Base-by-base conservation (phyloP, 2,329 filamentous ascomycete species). In the Arthrinium puccinioides region DNA sequence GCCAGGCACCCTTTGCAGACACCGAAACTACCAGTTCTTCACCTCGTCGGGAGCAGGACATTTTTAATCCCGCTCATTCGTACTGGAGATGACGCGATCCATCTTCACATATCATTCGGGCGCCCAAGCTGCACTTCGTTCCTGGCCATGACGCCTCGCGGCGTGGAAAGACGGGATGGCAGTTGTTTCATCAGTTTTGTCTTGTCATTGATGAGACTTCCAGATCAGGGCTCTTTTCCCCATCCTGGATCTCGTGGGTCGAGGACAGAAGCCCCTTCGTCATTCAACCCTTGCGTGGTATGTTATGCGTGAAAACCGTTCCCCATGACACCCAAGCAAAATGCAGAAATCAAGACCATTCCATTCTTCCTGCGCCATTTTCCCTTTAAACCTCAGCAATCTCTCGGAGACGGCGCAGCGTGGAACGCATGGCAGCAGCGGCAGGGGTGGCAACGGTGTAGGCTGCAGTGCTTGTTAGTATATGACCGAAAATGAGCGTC, bases 331-430 rank as follows among this genome's bases (percentile, higher is more conserved):
- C 50, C 50, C 45, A 54, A 53, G 46, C 50, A 46, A 54, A 54
- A 51, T 48, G 47, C 46, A 49, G 48, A 51, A 46, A 46, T 31
- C 40, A 44, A 43, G 44, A 40, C 44, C 32, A 44, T 44, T 37
- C 45, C n/a, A n/a, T n/a, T n/a, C n/a, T n/a, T n/a, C n/a, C n/a
- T n/a, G n/a, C n/a, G n/a, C n/a, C n/a, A n/a, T n/a, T 40, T 35
- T 48, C 46, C 59, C 57, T 66, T 75, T 86, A 90, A 72, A 94
- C 87, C 81, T 95, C 89, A 64, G 86, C 86, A 74, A 95, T 94
- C 75, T 96, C 89, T 67, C 89, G 84, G 74, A 96, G 79, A 81
- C 89, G 84, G 74, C 89, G 86, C 72, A 96, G 88, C 59, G 89
- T 96, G 57, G 89, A 96, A 71, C 89, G 82, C 71, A 89, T 94